Conservation (phyloP, 2,329 filamentous ascomycete genomes). For the Rhytidhysteron rufulum region DNA sequence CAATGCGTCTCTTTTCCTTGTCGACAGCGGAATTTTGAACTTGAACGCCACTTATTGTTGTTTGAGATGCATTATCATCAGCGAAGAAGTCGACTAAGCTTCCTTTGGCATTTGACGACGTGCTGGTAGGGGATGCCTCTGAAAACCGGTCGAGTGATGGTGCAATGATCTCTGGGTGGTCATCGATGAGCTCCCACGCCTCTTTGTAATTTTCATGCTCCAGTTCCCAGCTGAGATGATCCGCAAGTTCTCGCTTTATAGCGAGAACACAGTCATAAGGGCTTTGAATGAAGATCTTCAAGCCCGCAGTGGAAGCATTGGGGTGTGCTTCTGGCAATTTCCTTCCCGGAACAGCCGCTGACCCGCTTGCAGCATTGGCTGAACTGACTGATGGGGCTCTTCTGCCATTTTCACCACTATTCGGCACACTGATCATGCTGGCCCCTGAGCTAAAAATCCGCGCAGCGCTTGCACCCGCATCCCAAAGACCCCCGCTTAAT, state of each 20-base stretch:
- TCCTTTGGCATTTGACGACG: slow-evolving; percentile 40
- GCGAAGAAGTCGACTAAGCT: slow-evolving; percentile 65
- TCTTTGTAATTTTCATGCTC: slow-evolving; percentile 76
- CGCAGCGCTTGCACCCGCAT: slow-evolving; percentile 82
- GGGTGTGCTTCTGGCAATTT: slow-evolving; percentile 39
- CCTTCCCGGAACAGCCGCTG: slow-evolving; percentile 17
- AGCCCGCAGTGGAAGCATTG: slow-evolving; percentile 52
- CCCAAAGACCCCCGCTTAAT: slow-evolving; percentile 77
- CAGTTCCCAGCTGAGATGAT: slow-evolving; percentile 82
- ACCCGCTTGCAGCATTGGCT: slow-evolving; percentile 27
- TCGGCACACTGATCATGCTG: slow-evolving; percentile 57
- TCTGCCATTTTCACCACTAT: slow-evolving; percentile 36
- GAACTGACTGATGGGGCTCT: slow-evolving; percentile 29
- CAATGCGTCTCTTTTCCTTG: slow-evolving; percentile 84
- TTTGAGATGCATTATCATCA: slow-evolving; percentile 63
- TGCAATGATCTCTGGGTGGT: slow-evolving; percentile 70
- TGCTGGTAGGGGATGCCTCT: slow-evolving; percentile 38
- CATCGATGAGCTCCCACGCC: slow-evolving; percentile 84
- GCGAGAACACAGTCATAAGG: slow-evolving; percentile 95
- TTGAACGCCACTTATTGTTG: slow-evolving; percentile 57
- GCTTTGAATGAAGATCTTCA: slow-evolving; percentile 91
- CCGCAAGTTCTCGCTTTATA: slow-evolving; percentile 78
- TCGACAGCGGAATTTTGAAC: slow-evolving; percentile 64
- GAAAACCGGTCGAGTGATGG: slow-evolving; percentile 34
- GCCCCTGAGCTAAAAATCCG: slow-evolving; percentile 82